A percentile compares a stretch with the other conserved stretches of the same genome.
These are phyloP conservation scores for Zea mays DNA, from an alignment of 176 grass and related monocot genomes.

Conservation along the genomic window DNA sequence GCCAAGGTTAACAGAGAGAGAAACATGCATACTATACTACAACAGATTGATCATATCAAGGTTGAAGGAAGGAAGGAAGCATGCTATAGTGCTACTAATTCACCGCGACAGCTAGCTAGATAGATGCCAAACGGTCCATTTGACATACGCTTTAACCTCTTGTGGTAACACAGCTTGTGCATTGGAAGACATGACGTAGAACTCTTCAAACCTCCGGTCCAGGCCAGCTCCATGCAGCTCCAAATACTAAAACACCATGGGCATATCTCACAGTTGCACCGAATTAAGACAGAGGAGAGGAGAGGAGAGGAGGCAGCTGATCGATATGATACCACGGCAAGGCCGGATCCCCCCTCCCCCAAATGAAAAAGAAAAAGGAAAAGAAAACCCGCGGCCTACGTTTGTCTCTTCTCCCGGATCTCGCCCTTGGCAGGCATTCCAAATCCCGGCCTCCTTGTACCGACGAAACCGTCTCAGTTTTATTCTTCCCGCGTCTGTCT, in stretches of 20 bases:
- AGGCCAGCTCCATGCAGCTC: conserved; percentile 11
- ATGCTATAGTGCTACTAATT: neutral
- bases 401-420: conserved; percentile 57
- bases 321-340: neutral
- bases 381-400: conserved; percentile 34
- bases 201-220: conserved; percentile 40
- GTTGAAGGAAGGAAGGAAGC: neutral
- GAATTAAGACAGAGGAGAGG: neutral
- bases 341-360: neutral
- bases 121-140: conserved; percentile 27
- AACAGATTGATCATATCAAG: neutral
- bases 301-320: neutral
- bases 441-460: conserved; percentile 23
- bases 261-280: conserved; percentile 30
- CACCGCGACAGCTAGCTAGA: neutral
- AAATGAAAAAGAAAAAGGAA: neutral
- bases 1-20: neutral
- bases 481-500: conserved; percentile 29
- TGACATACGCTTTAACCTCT: conserved; percentile 31
- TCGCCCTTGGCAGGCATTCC: conserved; percentile 30
- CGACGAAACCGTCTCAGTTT: conserved; percentile 39
- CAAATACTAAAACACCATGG: conserved; percentile 43
- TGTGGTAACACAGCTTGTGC: conserved; percentile 38
- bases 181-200: conserved; percentile 45
- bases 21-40: neutral